phyloP scores from a whole-genome alignment of 495 filamentous ascomycete species.

The Jackrogersella minutella region DNA sequence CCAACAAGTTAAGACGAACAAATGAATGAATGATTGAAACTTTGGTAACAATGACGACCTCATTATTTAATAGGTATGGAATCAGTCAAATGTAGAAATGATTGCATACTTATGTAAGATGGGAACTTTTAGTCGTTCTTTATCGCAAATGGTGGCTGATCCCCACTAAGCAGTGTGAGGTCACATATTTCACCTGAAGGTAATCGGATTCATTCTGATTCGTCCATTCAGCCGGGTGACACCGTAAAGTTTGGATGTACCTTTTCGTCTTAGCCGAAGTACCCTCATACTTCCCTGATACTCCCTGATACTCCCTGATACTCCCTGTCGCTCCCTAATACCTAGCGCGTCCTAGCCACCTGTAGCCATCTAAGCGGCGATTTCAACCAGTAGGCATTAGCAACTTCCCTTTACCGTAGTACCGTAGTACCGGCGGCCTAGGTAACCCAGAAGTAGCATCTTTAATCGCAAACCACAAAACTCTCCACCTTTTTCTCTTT shows the following conservation, averaged over 20 bases:
- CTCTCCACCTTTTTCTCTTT: constrained; percentile 45
- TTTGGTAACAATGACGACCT: constrained; percentile 20
- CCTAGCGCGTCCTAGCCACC: constrained; percentile 13
- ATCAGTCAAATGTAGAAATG: constrained; percentile 11
- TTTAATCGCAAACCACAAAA: constrained; percentile 46
- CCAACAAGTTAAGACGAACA: neutral
- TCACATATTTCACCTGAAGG: constrained; percentile 37
- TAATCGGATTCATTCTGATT: constrained; percentile 45
- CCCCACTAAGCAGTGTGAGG: constrained; percentile 32
- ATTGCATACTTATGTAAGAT: constrained; percentile 21
- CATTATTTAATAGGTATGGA: constrained; percentile 30
- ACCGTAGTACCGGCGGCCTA: constrained; percentile 37
- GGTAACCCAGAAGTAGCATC: constrained; percentile 31
- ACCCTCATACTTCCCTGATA: constrained; percentile 33
- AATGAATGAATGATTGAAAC: neutral
- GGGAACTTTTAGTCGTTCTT: neutral
- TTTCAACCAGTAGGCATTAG: constrained; percentile 38
- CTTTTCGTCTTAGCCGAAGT: constrained; percentile 42
- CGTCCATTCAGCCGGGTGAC: constrained; percentile 43
- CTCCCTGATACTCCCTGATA: constrained; percentile 26
- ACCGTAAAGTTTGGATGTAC: constrained; percentile 33
- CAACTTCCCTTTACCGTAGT: constrained; percentile 44
- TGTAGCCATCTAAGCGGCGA: constrained; percentile 28
- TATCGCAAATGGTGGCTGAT: constrained; percentile 30
- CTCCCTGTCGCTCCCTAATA: neutral